phyloP scores from a whole-genome alignment of 257 asterid genomes.

The Solanum ossicruentum region DNA sequence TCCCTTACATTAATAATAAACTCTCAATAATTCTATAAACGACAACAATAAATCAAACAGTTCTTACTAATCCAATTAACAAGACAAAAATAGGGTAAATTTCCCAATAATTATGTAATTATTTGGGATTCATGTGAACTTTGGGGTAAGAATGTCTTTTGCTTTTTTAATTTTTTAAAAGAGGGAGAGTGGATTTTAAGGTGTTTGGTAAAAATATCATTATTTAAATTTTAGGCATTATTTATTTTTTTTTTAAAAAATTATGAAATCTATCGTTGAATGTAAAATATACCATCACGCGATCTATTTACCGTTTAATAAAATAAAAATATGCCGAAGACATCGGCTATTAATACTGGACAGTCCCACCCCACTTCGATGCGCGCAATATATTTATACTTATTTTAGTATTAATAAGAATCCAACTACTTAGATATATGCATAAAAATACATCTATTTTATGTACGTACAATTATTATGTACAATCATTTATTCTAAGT shows the following conservation, averaged over 20 bases:
- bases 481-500: not conserved
- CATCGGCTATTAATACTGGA: slow-evolving; percentile 70
- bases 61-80: not conserved
- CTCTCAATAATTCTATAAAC: not conserved
- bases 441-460: not conserved
- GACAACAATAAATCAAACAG: not conserved
- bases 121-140: not conserved
- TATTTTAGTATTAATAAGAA: not conserved
- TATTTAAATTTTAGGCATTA: not conserved
- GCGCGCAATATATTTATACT: not conserved
- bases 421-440: not conserved
- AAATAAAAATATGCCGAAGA: slow-evolving; percentile 29
- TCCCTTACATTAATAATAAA: not conserved
- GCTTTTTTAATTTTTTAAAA: not conserved
- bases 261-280: not conserved
- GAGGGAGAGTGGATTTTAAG: not conserved
- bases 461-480: too few relatives aligned
- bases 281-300: too few relatives aligned
- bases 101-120: not conserved
- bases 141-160: not conserved
- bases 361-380: slow-evolving; percentile 40
- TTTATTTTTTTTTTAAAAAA: accelerated
- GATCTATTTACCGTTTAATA: not conserved
- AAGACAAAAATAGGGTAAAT: not conserved
- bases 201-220: not conserved